Percentiles rank a stretch among this genome's conserved stretches.
Conservation (phyloP, 129 eudicot species). For the Flaveria trinervia region DNA sequence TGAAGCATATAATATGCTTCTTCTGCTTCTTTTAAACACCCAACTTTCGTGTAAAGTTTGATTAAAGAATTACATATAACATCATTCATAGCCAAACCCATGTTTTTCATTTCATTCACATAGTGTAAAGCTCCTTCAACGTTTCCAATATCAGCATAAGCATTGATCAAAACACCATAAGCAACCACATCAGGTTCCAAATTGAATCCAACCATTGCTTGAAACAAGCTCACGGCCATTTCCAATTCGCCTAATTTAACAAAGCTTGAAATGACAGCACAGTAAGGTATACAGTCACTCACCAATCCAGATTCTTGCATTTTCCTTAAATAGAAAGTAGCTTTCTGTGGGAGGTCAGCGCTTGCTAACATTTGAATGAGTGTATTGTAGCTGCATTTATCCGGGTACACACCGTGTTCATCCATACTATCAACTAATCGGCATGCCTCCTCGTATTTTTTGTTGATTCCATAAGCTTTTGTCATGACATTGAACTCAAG, state of each 20-base stretch:
- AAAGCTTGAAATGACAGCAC: slow-evolving; percentile 82
- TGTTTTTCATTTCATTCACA: slow-evolving; percentile 50
- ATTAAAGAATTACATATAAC: slow-evolving; percentile 71
- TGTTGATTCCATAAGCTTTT: slow-evolving; percentile 78
- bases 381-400: slow-evolving; percentile 75
- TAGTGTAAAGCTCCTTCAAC: slow-evolving; percentile 56
- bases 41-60: slow-evolving; percentile 83
- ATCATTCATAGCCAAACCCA: slow-evolving; percentile 58
- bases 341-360: slow-evolving; percentile 60
- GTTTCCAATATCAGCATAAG: slow-evolving; percentile 77
- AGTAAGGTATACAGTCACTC: slow-evolving; percentile 58
- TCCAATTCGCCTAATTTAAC: slow-evolving; percentile 53
- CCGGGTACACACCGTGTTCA: slow-evolving; percentile 55
- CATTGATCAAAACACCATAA: slow-evolving; percentile 61
- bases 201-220: slow-evolving; percentile 58
- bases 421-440: slow-evolving; percentile 70
- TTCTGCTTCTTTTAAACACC: slow-evolving; percentile 77
- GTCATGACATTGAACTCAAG: slow-evolving; percentile 89
- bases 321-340: slow-evolving; percentile 55
- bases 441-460: slow-evolving; percentile 66
- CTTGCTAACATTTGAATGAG: slow-evolving; percentile 57
- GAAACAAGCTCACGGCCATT: slow-evolving; percentile 48
- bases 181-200: slow-evolving; percentile 73
- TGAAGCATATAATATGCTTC: slow-evolving; percentile 56
- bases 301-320: slow-evolving; percentile 67